Evolutionary conservation across 768 basidiomycete species (phyloP).

Genomic region (Nevesoporus exiguus): DNA sequence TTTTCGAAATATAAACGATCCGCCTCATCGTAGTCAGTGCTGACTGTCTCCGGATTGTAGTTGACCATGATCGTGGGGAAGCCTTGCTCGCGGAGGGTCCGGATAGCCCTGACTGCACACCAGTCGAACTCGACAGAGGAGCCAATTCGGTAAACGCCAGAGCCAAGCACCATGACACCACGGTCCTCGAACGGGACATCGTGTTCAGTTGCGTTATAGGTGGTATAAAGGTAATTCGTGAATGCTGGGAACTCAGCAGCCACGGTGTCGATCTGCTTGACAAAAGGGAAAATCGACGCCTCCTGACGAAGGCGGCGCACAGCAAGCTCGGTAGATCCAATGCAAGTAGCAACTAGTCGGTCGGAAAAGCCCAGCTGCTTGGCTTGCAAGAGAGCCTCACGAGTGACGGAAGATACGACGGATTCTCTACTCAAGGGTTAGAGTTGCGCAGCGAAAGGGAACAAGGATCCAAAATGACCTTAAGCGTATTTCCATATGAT

Average conservation of each 20-base stretch:
- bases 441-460: not conserved
- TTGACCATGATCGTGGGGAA: conserved; percentile 98
- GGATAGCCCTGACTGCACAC: conserved; percentile 97
- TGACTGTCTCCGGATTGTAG: conserved; percentile 99
- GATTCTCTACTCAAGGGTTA: conserved; percentile 43
- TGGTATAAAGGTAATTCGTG: conserved; percentile 98
- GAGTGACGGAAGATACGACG: conserved; percentile 61
- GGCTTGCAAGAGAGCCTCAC: conserved; percentile 65
- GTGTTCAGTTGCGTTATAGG: conserved; percentile 95
- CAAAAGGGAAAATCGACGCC: conserved; percentile 76
- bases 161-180: conserved; percentile 96
- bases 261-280: conserved; percentile 99
- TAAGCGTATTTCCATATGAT: conserved; percentile 72
- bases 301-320: conserved; percentile 89
- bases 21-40: conserved; percentile 98
- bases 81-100: conserved; percentile 93
- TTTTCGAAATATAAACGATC: conserved; percentile 99
- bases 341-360: conserved; percentile 75
- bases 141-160: conserved; percentile 97
- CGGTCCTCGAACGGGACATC: conserved; percentile 86
- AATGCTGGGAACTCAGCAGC: conserved; percentile 98
- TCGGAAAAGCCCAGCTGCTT: conserved; percentile 98
- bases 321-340: conserved; percentile 90
- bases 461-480: conserved; percentile 46
- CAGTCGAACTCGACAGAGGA: conserved; percentile 99